Evolutionary conservation across 805 yeast species (phyloP), one percentile per base, ranked within the genome.

Genomic region (Pichia exigua): DNA sequence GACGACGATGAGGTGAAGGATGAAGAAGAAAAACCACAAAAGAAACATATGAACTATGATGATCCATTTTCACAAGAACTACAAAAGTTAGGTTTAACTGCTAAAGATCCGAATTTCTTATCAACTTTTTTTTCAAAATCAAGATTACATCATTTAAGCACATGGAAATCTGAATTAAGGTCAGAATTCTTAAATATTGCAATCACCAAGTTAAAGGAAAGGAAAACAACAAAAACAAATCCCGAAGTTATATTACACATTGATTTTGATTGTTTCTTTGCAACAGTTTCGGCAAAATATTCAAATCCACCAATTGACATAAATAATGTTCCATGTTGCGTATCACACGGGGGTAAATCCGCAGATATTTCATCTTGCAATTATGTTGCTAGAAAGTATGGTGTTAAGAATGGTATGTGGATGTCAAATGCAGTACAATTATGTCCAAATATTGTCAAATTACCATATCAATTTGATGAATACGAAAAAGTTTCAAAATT

Each of bases 191-290:
- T 85, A 41, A 64, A 72, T 4, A 67, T 66, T 46, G 79, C 85
- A 15, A 58, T 78, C 1, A 61, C 59, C 5, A 58, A 46, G 17
- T 54, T 50, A 38, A 35, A 51, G 30, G 48, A 48, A 48, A 40
- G 61, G 44, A 45, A 49, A n/a, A 22, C 13, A 35, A 28, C 27
- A 18, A 27, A 27, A 42, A 21, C 30, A 4, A 61, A 60, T 35
- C 13, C 42, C 4, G 51, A 44, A 47, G 63, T 76, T 1, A 77
- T 91, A 11, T 63, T 91, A 50, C 97, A 92, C 65, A 75, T 92
- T 35, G 99, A 92, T 65, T 92, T 90, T 65, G 99, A 92, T 65
- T 89, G 96, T 57, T 92, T 94, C 61, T 92, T 92, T 68, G 97
- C 91, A 2, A 77, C 95, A 0, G 97, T 85, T 0, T 86, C 97